Base-by-base conservation (phyloP, 805 yeast species). In the Zygotorulaspora danielsina region DNA sequence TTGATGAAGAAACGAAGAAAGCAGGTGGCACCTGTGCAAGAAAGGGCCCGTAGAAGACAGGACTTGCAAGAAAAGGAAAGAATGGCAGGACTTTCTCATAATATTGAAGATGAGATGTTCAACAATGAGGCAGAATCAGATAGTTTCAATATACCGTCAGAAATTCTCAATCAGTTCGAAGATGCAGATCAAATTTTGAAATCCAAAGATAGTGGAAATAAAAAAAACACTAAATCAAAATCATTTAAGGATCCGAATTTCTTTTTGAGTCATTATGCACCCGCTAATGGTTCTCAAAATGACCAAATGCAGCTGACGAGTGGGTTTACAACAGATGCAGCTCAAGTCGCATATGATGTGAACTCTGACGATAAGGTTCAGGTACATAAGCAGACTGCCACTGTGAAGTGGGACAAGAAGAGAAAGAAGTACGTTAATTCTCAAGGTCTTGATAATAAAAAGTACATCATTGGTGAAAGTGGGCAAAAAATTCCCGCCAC, bases 401-500 rank as follows among this genome's bases (percentile, higher is more conserved):
- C 80, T 16, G 81, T 84, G 73, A 75, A 77, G 58, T 90, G 98
- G 98, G 97, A 90, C 66, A 84, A 76, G 64, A 86, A 87, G 75
- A 82, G 84, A 63, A 93, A 94, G 55, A 87, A 87, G 49, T 90
- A 85, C 63, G 75, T 89, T 57, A 85, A 85, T 60, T 72, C 85
- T 13, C 80, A 76, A 54, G 85, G 93, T 47, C 69, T 81, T 15
- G 95, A 86, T 55, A 63, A 63, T 34, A 76, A 81, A 65, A 89
- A 86, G 66, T 90, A 73, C 64, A 93, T 93, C 54, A 81, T 87
- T 48, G 95, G 97, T 46, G 99, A 93, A 62, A 81, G 86, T 62
- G 99, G 99, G 6, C 88, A 83, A 53, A 78, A 76, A 59, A 78
- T 93, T 34, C 96, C 97, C 5, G 97, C 98, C 1, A 74, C 93